Conservation (phyloP, 352 stramenopile genomes). For the Pythium apleroticum region DNA sequence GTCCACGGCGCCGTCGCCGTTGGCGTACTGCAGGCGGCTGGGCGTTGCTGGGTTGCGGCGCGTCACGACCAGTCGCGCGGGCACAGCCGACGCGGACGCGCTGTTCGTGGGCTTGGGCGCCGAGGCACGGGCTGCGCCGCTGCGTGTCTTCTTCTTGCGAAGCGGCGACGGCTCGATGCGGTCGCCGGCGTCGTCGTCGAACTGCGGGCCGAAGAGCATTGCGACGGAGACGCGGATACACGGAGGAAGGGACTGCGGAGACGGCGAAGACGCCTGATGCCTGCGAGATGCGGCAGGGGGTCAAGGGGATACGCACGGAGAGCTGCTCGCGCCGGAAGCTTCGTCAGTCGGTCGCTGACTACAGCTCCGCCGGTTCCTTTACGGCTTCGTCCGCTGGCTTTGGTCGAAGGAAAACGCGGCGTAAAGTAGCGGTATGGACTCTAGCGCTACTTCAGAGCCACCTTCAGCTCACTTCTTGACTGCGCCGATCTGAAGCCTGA, state of each 20-base stretch:
- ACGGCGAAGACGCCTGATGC: background rate
- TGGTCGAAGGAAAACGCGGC: background rate
- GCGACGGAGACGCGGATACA: conserved; percentile 9
- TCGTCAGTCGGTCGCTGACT: background rate
- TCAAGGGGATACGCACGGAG: background rate
- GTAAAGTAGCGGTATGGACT: conserved; percentile 16
- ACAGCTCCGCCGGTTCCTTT: background rate
- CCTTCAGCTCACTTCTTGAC: conserved; percentile 10
- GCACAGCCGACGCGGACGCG: conserved; percentile 19
- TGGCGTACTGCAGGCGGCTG: conserved; percentile 1
- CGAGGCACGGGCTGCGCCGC: conserved; percentile 25
- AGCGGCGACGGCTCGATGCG: conserved; percentile 32
- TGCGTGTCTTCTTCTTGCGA: conserved; percentile 29
- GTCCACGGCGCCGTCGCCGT: conserved; percentile 13
- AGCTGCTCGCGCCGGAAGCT: background rate
- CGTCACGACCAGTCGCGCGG: conserved; percentile 20
- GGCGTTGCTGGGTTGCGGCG: conserved; percentile 16
- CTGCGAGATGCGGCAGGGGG: background rate
- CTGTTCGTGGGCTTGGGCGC: conserved; percentile 23
- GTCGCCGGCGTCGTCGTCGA: conserved; percentile 40
- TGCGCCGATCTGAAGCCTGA: background rate
- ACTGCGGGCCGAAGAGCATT: conserved; percentile 46
- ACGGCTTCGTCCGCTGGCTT: conserved; percentile 8
- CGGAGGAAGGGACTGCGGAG: background rate
- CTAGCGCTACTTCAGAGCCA: conserved; percentile 19